phyloP scores from a whole-genome alignment of 164 flowering plant genomes.

The Amborella trichopoda region DNA sequence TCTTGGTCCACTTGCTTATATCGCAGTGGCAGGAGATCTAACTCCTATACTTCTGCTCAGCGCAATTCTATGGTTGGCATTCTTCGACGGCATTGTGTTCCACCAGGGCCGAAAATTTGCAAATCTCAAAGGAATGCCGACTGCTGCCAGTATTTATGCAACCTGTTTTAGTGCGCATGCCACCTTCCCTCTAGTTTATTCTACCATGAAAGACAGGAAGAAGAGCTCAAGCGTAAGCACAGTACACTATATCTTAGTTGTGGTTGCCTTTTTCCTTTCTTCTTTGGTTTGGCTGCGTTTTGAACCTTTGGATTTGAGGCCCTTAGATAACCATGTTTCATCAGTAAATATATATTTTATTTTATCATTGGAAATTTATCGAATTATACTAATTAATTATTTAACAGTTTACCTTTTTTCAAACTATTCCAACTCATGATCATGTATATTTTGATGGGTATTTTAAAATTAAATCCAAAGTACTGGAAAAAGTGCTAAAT shows the following conservation, averaged over 20 bases:
- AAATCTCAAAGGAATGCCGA: background rate
- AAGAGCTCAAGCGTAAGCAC: constrained; percentile 21
- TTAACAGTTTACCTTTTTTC: no score
- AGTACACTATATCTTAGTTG: no score
- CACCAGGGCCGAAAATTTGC: background rate
- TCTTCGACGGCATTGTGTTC: constrained; percentile 12
- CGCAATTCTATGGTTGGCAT: background rate
- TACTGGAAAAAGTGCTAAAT: no score
- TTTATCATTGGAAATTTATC: no score
- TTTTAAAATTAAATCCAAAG: no score
- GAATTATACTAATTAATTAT: no score
- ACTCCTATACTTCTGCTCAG: background rate
- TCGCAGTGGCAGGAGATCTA: background rate
- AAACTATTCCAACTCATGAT: no score
- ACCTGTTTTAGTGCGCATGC: background rate
- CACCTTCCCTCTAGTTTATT: background rate
- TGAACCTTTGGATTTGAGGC: no score
- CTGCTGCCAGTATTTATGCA: background rate
- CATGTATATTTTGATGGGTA: no score
- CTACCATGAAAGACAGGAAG: background rate
- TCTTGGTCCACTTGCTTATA: background rate
- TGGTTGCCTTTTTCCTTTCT: background rate
- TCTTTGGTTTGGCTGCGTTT: no score
- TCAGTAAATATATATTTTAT: no score
- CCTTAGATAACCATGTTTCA: no score